Evolutionary conservation across 106 monocot genomes (phyloP).

Genomic region (Allium cepa): DNA sequence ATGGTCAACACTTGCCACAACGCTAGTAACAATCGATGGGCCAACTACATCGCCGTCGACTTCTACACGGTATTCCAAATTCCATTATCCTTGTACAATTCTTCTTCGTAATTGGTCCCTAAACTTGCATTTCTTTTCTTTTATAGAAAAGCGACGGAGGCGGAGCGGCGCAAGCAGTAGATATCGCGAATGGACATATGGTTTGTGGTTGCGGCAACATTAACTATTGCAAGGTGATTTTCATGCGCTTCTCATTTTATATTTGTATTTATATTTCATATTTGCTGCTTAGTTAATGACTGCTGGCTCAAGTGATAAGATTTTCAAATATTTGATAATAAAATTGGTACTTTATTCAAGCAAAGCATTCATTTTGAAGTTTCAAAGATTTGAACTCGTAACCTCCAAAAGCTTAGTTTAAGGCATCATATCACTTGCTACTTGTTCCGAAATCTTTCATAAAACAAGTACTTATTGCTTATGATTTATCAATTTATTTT

Average conservation of each 20-base stretch:
- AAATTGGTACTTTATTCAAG: too few species aligned
- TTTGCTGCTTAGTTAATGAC: neutral
- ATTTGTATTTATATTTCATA: neutral
- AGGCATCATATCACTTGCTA: too few species aligned
- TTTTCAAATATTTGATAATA: too few species aligned
- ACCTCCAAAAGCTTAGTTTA: too few species aligned
- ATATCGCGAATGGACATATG: constrained; percentile 39
- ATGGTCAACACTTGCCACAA: constrained; percentile 32
- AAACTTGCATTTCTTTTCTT: neutral
- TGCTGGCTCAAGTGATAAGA: too few species aligned
- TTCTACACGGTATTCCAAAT: constrained; percentile 24
- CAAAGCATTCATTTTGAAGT: too few species aligned
- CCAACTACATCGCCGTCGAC: constrained; percentile 49
- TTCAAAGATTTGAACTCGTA: too few species aligned
- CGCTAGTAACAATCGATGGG: constrained; percentile 30
- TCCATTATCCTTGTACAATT: neutral
- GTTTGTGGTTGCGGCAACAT: constrained; percentile 46
- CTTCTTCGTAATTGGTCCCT: neutral
- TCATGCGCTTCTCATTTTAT: neutral
- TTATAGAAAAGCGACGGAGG: constrained; percentile 42
- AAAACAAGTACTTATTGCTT: too few species aligned
- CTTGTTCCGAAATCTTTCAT: too few species aligned
- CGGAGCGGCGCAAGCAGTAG: constrained; percentile 33
- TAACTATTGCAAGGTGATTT: constrained; percentile 40
- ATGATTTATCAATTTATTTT: neutral